A percentile compares a stretch with the other conserved stretches of the same genome.
Conservation (phyloP, 768 basidiomycete species). For the Tricholoma saponaceum region DNA sequence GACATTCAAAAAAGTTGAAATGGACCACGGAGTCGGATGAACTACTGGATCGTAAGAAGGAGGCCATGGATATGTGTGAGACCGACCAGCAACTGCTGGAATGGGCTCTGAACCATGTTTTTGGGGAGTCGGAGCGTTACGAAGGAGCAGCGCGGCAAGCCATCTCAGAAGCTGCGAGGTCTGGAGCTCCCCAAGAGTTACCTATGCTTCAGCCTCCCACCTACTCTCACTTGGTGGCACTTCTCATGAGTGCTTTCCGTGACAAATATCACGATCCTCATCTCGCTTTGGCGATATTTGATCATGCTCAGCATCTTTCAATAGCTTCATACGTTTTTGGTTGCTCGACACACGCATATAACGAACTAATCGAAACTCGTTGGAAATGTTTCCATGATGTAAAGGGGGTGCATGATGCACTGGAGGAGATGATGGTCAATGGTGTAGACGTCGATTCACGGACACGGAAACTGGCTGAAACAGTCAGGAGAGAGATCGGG, state of each 20-base stretch:
- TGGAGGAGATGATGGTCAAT: constrained; percentile 82
- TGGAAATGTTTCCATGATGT: constrained; percentile 86
- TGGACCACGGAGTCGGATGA: constrained; percentile 51
- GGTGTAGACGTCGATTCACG: constrained; percentile 61
- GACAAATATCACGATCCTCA: constrained; percentile 77
- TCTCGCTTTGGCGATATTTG: constrained; percentile 78
- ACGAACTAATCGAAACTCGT: constrained; percentile 81
- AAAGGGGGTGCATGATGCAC: constrained; percentile 62
- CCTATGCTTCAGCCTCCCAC: constrained; percentile 52
- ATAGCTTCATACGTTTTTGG: constrained; percentile 84
- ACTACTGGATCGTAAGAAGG: constrained; percentile 64
- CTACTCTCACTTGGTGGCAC: constrained; percentile 74
- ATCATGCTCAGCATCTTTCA: constrained; percentile 70
- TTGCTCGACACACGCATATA: constrained; percentile 84
- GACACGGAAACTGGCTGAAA: constrained; percentile 61
- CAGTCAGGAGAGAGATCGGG: constrained; percentile 59
- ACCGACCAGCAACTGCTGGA: constrained; percentile 68
- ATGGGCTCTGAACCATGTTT: constrained; percentile 71
- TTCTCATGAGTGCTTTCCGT: constrained; percentile 75
- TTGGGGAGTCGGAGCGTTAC: constrained; percentile 51
- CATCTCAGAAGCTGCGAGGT: constrained; percentile 23
- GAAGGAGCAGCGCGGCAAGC: constrained; percentile 42
- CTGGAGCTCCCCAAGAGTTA: constrained; percentile 20
- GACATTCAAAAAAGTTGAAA: constrained; percentile 43
- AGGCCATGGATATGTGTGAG: constrained; percentile 65